Conservation (phyloP, 2,329 filamentous ascomycete species). For the Dothideomycetidae sp. region DNA sequence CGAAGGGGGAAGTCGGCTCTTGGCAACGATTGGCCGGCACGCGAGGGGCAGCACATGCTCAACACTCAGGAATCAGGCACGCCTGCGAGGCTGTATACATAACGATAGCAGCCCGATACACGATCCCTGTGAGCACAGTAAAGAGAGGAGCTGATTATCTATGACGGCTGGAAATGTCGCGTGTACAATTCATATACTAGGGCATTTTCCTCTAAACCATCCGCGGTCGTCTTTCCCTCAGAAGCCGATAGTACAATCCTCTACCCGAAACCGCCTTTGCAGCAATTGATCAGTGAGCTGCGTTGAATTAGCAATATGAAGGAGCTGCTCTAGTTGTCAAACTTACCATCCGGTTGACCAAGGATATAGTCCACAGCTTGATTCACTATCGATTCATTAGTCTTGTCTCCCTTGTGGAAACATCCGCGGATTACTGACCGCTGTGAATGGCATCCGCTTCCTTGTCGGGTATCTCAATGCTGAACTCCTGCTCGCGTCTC, state of each 20-base stretch:
- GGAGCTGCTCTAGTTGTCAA: neutral
- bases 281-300: neutral
- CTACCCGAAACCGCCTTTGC: neutral
- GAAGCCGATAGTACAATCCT: neutral
- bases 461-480: slow-evolving; percentile 97
- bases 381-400: slow-evolving; percentile 50
- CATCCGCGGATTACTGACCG: slow-evolving; percentile 43
- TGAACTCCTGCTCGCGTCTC: slow-evolving; percentile 46
- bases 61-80: neutral
- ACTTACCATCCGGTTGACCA: slow-evolving; percentile 79
- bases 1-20: slow-evolving; percentile 6
- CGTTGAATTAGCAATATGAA: neutral
- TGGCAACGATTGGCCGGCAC: neutral
- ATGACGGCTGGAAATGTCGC: too few relatives aligned
- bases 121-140: too few relatives aligned
- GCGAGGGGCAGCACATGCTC: too few relatives aligned
- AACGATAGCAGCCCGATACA: too few relatives aligned
- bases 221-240: neutral
- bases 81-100: too few relatives aligned
- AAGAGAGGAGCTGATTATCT: too few relatives aligned
- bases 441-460: slow-evolving; percentile 90
- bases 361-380: slow-evolving; percentile 92
- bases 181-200: slow-evolving; percentile 8
- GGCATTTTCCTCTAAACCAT: slow-evolving; percentile 1
- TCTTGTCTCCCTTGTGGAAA: slow-evolving; percentile 1